These are phyloP conservation scores for Dothistroma pini DNA, from an alignment of 2,329 filamentous ascomycete species.

Conservation along the genomic window DNA sequence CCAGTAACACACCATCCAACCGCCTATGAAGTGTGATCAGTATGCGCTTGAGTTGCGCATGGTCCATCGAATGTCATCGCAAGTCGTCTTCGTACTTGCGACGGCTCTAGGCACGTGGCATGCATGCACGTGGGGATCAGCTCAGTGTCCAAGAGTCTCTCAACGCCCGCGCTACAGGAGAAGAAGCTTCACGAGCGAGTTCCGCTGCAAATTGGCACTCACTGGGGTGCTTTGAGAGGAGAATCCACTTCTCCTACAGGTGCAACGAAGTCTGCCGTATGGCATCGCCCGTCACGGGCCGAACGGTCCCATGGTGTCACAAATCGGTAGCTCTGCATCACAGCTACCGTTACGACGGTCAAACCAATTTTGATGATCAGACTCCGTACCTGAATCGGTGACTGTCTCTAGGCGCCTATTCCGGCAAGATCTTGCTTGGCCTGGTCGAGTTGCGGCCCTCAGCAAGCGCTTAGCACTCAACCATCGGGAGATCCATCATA, in stretches of 20 bases:
- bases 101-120: not conserved
- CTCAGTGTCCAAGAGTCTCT: not conserved
- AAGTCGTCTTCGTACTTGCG: not conserved
- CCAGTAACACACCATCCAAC: not conserved
- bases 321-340: not conserved
- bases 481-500: not conserved
- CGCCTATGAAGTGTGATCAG: not conserved
- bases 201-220: not conserved
- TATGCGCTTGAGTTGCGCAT: not conserved
- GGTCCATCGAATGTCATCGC: not conserved
- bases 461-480: not conserved
- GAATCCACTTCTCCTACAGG: not conserved
- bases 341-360: not conserved
- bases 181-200: not conserved
- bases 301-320: not conserved
- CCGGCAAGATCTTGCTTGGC: no score
- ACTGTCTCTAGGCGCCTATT: not conserved
- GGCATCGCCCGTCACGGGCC: not conserved
- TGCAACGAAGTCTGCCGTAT: not conserved
- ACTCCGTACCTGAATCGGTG: no score
- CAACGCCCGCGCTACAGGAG: not conserved
- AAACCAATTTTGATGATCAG: not conserved
- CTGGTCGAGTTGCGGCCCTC: not conserved
- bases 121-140: not conserved
- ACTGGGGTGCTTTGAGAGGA: not conserved